Evolutionary conservation across 2,329 filamentous ascomycete genomes (phyloP).

Genomic region (Alternaria rosae): DNA sequence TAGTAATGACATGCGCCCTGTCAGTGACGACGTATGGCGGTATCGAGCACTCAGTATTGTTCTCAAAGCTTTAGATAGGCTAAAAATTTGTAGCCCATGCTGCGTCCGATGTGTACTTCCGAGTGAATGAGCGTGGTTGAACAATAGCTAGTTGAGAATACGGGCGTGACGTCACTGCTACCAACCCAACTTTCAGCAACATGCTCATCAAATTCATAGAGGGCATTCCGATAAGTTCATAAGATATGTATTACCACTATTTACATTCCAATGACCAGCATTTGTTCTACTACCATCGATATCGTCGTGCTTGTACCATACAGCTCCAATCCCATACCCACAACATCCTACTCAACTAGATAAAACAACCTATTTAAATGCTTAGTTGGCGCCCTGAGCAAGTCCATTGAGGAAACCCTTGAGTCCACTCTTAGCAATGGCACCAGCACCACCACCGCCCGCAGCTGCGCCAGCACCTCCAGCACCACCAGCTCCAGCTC

Average conservation of each 20-base stretch:
- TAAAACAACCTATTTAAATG: neutral
- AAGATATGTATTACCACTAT: constrained; percentile 1
- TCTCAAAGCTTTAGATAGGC: neutral
- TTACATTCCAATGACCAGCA: constrained; percentile 1
- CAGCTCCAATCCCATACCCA: neutral
- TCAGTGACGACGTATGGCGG: neutral
- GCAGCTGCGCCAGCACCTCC: neutral
- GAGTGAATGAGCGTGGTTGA: neutral
- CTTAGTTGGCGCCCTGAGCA: neutral
- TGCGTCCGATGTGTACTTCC: no score
- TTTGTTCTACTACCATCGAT: neutral
- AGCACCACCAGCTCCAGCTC: neutral
- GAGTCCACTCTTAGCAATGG: neutral
- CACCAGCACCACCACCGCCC: neutral
- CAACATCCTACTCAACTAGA: neutral
- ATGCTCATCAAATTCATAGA: neutral
- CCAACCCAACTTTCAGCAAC: neutral
- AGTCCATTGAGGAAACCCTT: neutral
- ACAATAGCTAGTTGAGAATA: neutral
- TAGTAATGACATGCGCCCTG: neutral
- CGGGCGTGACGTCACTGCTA: neutral
- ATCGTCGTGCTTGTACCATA: neutral
- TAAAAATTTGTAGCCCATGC: neutral
- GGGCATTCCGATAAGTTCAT: neutral
- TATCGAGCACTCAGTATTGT: neutral